Percentiles rank a stretch among this genome's conserved stretches.
phyloP scores from a whole-genome alignment of 2,329 filamentous ascomycete species.

The Pleoardoris graminearum region DNA sequence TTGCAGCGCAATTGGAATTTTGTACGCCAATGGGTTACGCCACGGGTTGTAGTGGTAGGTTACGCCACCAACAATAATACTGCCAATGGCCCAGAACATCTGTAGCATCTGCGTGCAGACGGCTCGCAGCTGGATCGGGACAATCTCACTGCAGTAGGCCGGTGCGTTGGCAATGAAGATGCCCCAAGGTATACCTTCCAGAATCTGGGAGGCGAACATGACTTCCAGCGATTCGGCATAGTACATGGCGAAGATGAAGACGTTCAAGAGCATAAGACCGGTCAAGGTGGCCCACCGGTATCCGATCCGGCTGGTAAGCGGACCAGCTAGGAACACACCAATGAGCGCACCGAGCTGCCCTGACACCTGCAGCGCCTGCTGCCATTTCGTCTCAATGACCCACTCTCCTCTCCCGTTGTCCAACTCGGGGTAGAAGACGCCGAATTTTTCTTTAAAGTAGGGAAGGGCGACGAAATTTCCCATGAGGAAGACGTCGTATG shows the following conservation, averaged over 20 bases:
- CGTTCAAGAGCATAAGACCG: conserved; percentile 61
- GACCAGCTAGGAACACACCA: conserved; percentile 63
- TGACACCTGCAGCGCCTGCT: conserved; percentile 59
- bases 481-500: conserved; percentile 65
- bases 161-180: conserved; percentile 68
- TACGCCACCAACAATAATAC: conserved; percentile 62
- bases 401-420: conserved; percentile 23
- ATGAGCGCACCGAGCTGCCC: conserved; percentile 64
- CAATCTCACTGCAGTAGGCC: conserved; percentile 65
- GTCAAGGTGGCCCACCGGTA: conserved; percentile 63
- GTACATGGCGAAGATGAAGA: conserved; percentile 63
- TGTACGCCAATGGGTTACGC: too few species aligned
- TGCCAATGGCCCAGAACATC: conserved; percentile 68
- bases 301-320: conserved; percentile 61
- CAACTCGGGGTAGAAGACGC: conserved; percentile 38
- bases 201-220: conserved; percentile 58
- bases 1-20: conserved; percentile 42
- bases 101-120: conserved; percentile 65
- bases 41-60: conserved; percentile 58
- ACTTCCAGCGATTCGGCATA: conserved; percentile 55
- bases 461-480: conserved; percentile 60
- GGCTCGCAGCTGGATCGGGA: conserved; percentile 61
- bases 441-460: conserved; percentile 53
- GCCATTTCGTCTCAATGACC: conserved; percentile 59
- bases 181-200: conserved; percentile 67